Base-by-base conservation (phyloP, 2,329 filamentous ascomycete genomes). In the Fusarium sterilihyphosum region DNA sequence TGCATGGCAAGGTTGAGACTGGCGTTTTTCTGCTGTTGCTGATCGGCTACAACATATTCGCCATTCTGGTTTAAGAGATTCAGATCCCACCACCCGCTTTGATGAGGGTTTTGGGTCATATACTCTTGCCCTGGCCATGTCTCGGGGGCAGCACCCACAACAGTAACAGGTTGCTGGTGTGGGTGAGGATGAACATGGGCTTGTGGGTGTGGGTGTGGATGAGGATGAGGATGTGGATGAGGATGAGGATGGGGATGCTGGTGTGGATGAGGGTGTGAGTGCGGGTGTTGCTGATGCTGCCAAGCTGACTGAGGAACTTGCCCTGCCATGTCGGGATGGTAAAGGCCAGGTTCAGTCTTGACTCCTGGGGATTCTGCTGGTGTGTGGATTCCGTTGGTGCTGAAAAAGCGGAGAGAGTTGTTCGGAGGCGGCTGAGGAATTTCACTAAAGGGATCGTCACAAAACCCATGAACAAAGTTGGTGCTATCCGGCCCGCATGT, bases 1-100 rank as follows among this genome's bases (percentile, higher is more conserved):
- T 85, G 83, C 78, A 85, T 82, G 60, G 81, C 78, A 18, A 86
- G 73, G 72, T 85, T 84, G 54, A 84, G 77, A 37, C 79, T 80
- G 24, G 82, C 80, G 59, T 83, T 82, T 58, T 80, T 81, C 70
- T 82, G 81, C 37, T 82, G 78, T 47, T 81, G 78, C 31, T 78
- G 71, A 53, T 78, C 74, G 70, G 62, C 73, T 61, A 70, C 65
- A 56, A 75, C 67, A 40, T 77, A 74, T 53, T 78, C 71, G 59
- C 78, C 76, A 61, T 78, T 79, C 54, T 81, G 80, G 54, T 69
- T 76, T 20, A 80, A 40, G 64, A 80, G 71, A 68, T 78, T 78
- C 24, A 79, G 68, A 46, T 81, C 80, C 82, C 83, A 79, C 80
- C 79, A 80, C 67, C 78, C 78, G 40, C 74, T 73, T 56, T 78